These are phyloP conservation scores for Eucalyptus virginea DNA, from an alignment of 345 rosid species.

Conservation along the genomic window DNA sequence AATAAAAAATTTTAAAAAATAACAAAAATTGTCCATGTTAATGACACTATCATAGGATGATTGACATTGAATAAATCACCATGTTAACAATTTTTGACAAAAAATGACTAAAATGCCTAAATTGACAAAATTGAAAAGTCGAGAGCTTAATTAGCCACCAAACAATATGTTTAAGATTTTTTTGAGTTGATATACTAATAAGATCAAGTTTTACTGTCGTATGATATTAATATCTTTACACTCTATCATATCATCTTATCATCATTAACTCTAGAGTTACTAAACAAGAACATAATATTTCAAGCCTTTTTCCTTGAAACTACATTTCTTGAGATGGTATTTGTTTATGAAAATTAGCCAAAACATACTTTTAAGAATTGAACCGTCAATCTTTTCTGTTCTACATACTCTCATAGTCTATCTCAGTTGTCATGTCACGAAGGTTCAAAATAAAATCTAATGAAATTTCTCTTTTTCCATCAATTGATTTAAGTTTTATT, in stretches of 20 bases:
- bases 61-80: too few relatives aligned
- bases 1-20: too few relatives aligned
- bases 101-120: background rate
- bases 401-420: background rate
- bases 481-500: background rate
- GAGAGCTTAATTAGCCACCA: background rate
- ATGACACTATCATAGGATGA: fast-evolving
- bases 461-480: background rate
- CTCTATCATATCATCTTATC: background rate
- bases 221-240: background rate
- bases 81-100: background rate
- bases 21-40: background rate
- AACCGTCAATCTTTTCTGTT: background rate
- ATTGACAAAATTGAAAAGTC: background rate
- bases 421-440: background rate
- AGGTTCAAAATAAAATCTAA: background rate
- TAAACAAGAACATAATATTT: background rate
- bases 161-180: background rate
- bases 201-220: background rate
- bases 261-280: background rate
- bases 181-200: background rate
- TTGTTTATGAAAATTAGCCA: background rate
- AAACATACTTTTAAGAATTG: background rate
- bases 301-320: background rate
- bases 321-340: background rate